Evolutionary conservation across 768 basidiomycete species (phyloP), one percentile per base, ranked within the genome.

Genomic region (Suillus clintonianus): DNA sequence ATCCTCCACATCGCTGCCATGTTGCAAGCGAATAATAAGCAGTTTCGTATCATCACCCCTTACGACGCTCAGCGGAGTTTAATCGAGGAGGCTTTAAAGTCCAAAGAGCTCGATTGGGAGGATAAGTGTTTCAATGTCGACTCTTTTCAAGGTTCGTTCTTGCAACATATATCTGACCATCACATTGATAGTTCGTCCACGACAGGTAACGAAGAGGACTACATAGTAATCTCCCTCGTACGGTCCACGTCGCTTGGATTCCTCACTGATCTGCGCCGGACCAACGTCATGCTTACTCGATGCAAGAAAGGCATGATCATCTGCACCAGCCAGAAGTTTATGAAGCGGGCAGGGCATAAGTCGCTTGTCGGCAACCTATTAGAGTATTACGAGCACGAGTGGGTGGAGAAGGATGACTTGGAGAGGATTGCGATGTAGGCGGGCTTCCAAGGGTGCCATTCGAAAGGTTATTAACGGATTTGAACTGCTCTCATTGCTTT

Each of bases 251-350:
- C 79, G 4, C 77, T 89, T 54, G 93, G 92, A 5, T 95, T 95
- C 67, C 78, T 95, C 39, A 70, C 74, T 15, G 87, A 87, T 68
- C 67, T 81, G 11, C 82, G 89, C 34, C 82, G 93, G 19, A 89
- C 90, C 60, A 94, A 95, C 87, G 92, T 95, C 63, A 93, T 95
- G 91, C 86, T 94, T 9, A 89, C 87, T 54, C 85, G 93, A 42
- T 92, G 89, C 81, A 89, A 89, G 72, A 80, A 77, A 57, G 89
- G 87, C 36, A 94, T 94, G 91, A 86, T 87, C 63, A 89, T 95
- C 67, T 79, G 89, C 59, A 81, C 88, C 24, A 90, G 81, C 68
- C 78, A 79, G 66, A 77, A 77, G 19, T 94, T 94, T 70, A 77
- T 94, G 45, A 67, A 70, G n/a, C 82, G 83, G 11, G 69, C 74